Evolutionary conservation across 768 basidiomycete genomes (phyloP), one percentile per base, ranked within the genome.

Genomic region (Megacollybia marginata): DNA sequence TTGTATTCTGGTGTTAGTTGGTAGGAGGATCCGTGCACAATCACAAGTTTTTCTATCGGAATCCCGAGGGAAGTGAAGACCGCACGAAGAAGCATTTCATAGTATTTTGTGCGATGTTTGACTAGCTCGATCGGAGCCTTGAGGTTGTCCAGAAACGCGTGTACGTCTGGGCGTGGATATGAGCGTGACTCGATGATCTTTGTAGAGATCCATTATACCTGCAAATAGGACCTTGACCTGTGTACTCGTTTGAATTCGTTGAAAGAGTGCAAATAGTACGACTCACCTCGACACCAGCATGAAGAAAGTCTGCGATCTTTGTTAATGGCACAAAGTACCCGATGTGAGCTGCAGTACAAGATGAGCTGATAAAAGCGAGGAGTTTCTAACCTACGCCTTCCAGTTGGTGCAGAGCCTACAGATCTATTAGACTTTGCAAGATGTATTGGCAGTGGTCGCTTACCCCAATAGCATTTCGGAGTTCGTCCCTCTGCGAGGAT

Each of bases 91-190:
- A 97, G 52, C 60, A 77, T 75, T 58, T 91, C 72, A 71, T 99
- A 99, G 80, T 95, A 99, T 57, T 85, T 82, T 51, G 87, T 89
- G 28, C 94, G 79, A 67, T 93, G 77, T 0, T 75, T 78, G 44
- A 99, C 92, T 51, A 96, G 88, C 44, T 93, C 92, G 1, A 95
- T 70, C 0, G 95, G 94, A 0, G 96, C 94, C 68, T 99, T 99
- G 57, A 94, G 72, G 61, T 97, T 96, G 64, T 99, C 96, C 44
- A 99, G 80, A 73, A 98, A 98, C 7, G 93, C 96, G 59, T 98
- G 96, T 12, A 97, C 80, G 62, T 96, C 92, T 90, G 62, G 5
- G 31, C n/a, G n/a, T 16, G 19, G 15, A 34, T 47, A 51, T 33
- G 13, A 9, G n/a, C 16, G 4, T 52, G 18, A 32, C 32, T 16